Evolutionary conservation across 192 early-diverging fungal species (phyloP).

Genomic region (Geranomyces michiganensis): DNA sequence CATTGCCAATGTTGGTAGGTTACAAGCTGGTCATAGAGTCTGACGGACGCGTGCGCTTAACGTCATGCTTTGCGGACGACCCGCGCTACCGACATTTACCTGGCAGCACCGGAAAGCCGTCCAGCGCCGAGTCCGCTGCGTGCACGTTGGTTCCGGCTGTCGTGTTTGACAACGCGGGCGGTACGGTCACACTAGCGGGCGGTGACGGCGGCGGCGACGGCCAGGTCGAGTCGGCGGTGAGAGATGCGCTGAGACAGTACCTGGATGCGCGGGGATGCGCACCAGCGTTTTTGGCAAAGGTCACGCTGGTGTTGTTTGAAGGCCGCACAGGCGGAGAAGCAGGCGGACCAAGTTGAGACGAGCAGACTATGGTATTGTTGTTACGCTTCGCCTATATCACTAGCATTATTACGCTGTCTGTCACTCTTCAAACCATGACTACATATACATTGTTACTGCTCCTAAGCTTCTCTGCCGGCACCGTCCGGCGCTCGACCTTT

Average conservation of each 20-base stretch:
- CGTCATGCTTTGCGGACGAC: conserved; percentile 67
- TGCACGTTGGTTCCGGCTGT: conserved; percentile 66
- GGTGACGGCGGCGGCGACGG: conserved; percentile 57
- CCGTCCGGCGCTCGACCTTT: too few species aligned
- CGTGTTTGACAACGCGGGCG: conserved; percentile 70
- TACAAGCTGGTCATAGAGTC: conserved; percentile 49
- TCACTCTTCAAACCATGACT: too few species aligned
- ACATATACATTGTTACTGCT: too few species aligned
- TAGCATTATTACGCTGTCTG: too few species aligned
- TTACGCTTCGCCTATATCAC: too few species aligned
- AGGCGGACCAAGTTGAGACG: too few species aligned
- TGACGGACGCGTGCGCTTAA: conserved; percentile 73
- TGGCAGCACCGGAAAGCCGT: too few species aligned
- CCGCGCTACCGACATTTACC: background rate
- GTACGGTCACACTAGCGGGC: conserved; percentile 70
- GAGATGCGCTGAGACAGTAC: conserved; percentile 54
- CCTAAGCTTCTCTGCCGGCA: too few species aligned
- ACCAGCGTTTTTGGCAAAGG: conserved; percentile 79
- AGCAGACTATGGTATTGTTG: too few species aligned
- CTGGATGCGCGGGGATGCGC: conserved; percentile 72
- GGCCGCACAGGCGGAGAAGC: too few species aligned
- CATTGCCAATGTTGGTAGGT: too few species aligned
- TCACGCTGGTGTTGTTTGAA: conserved; percentile 64
- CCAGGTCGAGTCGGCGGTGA: conserved; percentile 39
- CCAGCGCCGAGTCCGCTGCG: background rate